Evolutionary conservation across 208 protist genomes (phyloP).

Genomic region (Porcisia hertigi): DNA sequence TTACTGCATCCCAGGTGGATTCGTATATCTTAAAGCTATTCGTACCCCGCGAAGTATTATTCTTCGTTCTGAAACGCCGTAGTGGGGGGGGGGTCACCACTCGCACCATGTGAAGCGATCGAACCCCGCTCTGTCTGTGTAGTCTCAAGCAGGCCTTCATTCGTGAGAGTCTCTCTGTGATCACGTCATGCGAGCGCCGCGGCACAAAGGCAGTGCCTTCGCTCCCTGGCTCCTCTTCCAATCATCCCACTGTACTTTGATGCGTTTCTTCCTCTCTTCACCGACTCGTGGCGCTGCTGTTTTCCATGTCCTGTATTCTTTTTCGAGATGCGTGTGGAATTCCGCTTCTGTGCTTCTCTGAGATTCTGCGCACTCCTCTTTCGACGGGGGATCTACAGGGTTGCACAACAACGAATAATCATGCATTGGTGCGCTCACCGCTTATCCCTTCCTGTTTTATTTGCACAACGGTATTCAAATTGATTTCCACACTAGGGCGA

Average conservation of each 20-base stretch:
- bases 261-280: background rate
- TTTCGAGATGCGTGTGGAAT: background rate
- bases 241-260: background rate
- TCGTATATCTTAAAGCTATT: too few relatives aligned
- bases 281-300: background rate
- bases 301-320: background rate
- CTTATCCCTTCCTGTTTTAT: conserved; percentile 3
- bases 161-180: background rate
- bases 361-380: background rate
- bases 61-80: too few relatives aligned
- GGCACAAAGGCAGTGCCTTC: background rate
- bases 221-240: background rate
- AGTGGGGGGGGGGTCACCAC: too few relatives aligned
- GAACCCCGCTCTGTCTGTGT: background rate
- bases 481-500: too few relatives aligned
- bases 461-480: background rate
- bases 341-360: background rate
- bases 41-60: too few relatives aligned
- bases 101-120: too few relatives aligned
- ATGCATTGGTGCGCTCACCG: background rate
- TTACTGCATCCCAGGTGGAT: background rate
- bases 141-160: background rate
- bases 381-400: background rate
- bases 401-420: background rate
- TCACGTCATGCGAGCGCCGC: background rate